These are phyloP conservation scores for Pleurotus salmoneostramineus DNA, from an alignment of 768 basidiomycete genomes.

Conservation along the genomic window DNA sequence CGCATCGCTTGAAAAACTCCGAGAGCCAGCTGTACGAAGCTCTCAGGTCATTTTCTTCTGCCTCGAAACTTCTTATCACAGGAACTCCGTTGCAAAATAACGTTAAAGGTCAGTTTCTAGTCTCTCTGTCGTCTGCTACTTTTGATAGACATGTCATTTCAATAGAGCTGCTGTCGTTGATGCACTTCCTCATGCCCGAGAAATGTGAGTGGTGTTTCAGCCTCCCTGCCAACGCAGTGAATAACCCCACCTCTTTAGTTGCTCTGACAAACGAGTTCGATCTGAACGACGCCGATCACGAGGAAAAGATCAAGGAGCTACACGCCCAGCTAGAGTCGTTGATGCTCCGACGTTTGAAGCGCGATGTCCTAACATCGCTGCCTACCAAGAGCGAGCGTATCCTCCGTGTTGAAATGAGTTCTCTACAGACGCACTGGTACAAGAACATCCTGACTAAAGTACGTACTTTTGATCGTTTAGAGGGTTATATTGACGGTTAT, in stretches of 20 bases:
- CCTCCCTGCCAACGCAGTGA: neutral
- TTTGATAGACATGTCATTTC: conserved; percentile 9
- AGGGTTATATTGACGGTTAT: neutral
- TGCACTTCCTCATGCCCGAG: conserved; percentile 99
- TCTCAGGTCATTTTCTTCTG: conserved; percentile 81
- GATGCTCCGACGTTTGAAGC: conserved; percentile 94
- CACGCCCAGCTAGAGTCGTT: conserved; percentile 89
- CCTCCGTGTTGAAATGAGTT: conserved; percentile 94
- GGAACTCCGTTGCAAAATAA: conserved; percentile 99
- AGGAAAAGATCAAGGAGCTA: conserved; percentile 91
- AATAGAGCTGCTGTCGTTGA: conserved; percentile 87
- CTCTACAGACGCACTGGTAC: conserved; percentile 96
- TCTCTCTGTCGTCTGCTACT: neutral
- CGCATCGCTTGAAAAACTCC: conserved; percentile 96
- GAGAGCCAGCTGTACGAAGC: conserved; percentile 98
- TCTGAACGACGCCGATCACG: conserved; percentile 88
- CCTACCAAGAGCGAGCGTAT: conserved; percentile 99
- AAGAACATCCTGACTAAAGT: conserved; percentile 97
- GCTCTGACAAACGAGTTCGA: conserved; percentile 95
- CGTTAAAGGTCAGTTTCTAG: conserved; percentile 73
- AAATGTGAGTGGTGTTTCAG: conserved; percentile 59
- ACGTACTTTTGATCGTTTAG: neutral
- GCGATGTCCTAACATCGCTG: conserved; percentile 91
- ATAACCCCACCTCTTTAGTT: conserved; percentile 43
- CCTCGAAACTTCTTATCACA: conserved; percentile 93